Evolutionary conservation across 2,329 filamentous ascomycete genomes (phyloP).

Genomic region (Stachybotrys echinatus): DNA sequence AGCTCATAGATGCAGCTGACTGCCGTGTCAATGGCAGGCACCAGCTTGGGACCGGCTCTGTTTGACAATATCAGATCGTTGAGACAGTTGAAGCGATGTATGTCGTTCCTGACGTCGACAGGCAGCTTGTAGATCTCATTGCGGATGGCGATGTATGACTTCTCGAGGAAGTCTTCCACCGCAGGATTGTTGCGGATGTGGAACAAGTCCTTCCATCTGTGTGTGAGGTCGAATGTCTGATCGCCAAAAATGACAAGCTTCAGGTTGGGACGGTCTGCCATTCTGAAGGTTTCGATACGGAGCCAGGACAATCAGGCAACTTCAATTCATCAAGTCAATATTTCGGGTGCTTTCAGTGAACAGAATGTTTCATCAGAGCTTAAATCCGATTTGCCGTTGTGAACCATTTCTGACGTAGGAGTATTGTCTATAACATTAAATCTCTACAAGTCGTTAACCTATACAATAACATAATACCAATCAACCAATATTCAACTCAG

Average conservation of each 20-base stretch:
- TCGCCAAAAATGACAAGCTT: constrained; percentile 7
- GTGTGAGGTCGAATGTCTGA: constrained; percentile 4
- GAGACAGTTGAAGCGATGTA: constrained; percentile 4
- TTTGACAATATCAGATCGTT: constrained; percentile 6
- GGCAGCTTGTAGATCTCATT: constrained; percentile 5
- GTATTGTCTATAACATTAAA: too few relatives aligned
- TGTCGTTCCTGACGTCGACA: neutral
- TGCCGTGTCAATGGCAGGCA: constrained; percentile 4
- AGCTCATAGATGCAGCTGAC: constrained; percentile 5
- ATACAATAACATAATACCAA: too few relatives aligned
- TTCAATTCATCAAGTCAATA: too few relatives aligned
- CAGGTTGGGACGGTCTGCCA: constrained; percentile 1
- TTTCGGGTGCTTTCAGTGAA: too few relatives aligned
- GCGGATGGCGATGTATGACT: constrained; percentile 4
- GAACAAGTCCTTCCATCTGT: constrained; percentile 1
- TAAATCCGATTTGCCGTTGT: too few relatives aligned
- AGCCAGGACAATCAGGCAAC: too few relatives aligned
- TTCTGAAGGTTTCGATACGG: neutral
- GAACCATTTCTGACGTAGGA: too few relatives aligned
- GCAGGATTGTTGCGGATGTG: constrained; percentile 1
- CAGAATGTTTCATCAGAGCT: too few relatives aligned
- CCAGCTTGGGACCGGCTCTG: neutral
- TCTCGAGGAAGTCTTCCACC: constrained; percentile 4
- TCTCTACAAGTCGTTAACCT: too few relatives aligned
- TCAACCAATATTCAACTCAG: too few relatives aligned